A percentile compares a stretch with the other conserved stretches of the same genome.
phyloP scores from a whole-genome alignment of 495 filamentous ascomycete species.

The Peziza echinospora region DNA sequence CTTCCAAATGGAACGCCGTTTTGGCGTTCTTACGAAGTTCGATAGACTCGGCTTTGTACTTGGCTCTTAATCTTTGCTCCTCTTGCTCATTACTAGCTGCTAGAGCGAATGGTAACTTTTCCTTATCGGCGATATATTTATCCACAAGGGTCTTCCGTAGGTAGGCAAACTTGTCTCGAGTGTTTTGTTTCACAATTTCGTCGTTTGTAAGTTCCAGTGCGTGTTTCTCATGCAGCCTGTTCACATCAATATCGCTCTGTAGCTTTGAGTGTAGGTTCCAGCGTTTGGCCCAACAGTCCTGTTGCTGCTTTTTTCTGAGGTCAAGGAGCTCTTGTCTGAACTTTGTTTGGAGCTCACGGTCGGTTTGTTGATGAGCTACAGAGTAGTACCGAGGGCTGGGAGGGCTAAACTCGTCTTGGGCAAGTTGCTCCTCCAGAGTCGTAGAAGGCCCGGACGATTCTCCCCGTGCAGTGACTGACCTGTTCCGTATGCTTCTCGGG shows the following conservation, averaged over 20 bases:
- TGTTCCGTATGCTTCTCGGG: no score
- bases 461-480: neutral
- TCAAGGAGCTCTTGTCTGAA: neutral
- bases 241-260: neutral
- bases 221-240: neutral
- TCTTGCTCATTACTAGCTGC: neutral
- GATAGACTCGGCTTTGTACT: neutral
- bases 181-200: neutral
- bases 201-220: neutral
- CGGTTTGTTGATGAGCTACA: neutral
- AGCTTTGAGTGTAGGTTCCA: neutral
- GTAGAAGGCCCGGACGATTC: neutral
- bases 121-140: neutral
- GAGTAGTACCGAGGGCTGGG: no score
- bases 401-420: no score
- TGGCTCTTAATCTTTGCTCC: neutral
- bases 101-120: neutral
- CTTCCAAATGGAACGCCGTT: neutral
- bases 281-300: neutral
- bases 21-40: neutral
- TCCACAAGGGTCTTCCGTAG: neutral
- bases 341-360: neutral
- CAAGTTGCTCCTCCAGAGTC: neutral
- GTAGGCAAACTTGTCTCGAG: neutral
- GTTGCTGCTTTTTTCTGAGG: neutral